phyloP scores from a whole-genome alignment of 208 protist genomes.

The Leishmania braziliensis region DNA sequence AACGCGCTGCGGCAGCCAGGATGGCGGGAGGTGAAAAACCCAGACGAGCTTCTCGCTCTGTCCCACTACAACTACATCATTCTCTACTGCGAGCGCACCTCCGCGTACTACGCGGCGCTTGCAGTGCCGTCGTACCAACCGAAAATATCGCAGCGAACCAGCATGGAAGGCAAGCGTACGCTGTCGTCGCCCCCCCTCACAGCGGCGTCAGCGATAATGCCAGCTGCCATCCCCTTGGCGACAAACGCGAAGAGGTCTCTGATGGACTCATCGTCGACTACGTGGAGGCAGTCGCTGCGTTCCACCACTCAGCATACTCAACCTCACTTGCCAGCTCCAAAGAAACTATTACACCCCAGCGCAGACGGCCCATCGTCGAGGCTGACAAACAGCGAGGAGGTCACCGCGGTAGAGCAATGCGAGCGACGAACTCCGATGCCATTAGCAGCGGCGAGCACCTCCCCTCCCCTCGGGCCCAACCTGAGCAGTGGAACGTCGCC shows the following conservation, averaged over 20 bases:
- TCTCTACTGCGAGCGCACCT: conserved; percentile 33
- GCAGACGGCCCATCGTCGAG: conserved; percentile 2
- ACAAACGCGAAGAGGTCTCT: background rate
- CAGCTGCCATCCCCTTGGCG: background rate
- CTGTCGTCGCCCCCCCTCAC: background rate
- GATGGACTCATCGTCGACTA: background rate
- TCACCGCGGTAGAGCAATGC: background rate
- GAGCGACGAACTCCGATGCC: background rate
- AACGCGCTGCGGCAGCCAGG: background rate
- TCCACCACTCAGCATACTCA: background rate
- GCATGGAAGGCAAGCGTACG: background rate
- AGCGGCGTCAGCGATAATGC: background rate
- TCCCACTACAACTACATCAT: conserved; percentile 24
- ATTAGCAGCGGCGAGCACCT: background rate
- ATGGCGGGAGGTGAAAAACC: conserved; percentile 22
- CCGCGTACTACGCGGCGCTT: conserved; percentile 35
- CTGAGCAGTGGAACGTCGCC: background rate
- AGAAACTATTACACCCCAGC: background rate
- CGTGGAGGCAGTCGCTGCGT: background rate
- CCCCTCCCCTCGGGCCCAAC: background rate
- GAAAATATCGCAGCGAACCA: background rate
- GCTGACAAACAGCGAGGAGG: conserved; percentile 2
- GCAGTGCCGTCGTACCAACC: conserved; percentile 17
- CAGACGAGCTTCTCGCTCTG: conserved; percentile 26
- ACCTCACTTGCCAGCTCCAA: background rate